phyloP scores from a whole-genome alignment of 768 basidiomycete genomes.

The Calocybe indica region DNA sequence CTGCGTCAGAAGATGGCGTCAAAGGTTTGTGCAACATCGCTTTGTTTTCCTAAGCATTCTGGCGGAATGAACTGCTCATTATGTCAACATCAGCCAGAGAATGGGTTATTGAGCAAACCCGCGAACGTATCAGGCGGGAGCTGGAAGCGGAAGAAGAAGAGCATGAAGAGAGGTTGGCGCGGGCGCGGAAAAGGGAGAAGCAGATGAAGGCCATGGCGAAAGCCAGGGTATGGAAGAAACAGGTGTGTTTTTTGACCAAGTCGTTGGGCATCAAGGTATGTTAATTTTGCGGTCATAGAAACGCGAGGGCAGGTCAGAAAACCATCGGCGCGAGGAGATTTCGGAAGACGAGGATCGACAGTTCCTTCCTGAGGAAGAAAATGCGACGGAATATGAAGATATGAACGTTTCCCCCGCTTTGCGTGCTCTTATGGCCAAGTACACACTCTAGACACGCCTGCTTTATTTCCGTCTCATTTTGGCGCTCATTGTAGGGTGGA shows the following conservation, averaged over 20 bases:
- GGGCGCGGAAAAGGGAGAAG: constrained; percentile 61
- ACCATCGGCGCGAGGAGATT: not conserved
- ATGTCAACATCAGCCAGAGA: constrained; percentile 41
- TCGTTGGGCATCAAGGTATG: not conserved
- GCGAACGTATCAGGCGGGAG: constrained; percentile 56
- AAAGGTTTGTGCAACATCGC: constrained; percentile 18
- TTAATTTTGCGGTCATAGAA: constrained; percentile 5
- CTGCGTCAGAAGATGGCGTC: constrained; percentile 25
- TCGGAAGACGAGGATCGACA: constrained; percentile 49
- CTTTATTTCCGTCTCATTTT: constrained; percentile 1
- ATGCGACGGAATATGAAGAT: constrained; percentile 30
- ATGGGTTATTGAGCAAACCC: constrained; percentile 74
- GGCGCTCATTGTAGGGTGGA: constrained; percentile 20
- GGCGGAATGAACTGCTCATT: not conserved
- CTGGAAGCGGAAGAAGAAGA: constrained; percentile 64
- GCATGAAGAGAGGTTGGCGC: constrained; percentile 51
- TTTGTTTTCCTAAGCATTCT: not conserved
- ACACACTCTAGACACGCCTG: constrained; percentile 12
- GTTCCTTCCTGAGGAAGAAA: constrained; percentile 65
- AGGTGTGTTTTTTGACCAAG: not conserved
- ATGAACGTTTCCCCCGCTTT: constrained; percentile 73
- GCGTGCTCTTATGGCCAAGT: constrained; percentile 78
- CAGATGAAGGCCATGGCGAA: constrained; percentile 44
- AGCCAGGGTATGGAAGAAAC: constrained; percentile 54
- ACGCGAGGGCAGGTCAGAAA: constrained; percentile 5